Percentiles rank a stretch among this genome's conserved stretches.
Evolutionary conservation across 2,329 filamentous ascomycete genomes (phyloP).

Genomic region (Colletotrichum phormii): DNA sequence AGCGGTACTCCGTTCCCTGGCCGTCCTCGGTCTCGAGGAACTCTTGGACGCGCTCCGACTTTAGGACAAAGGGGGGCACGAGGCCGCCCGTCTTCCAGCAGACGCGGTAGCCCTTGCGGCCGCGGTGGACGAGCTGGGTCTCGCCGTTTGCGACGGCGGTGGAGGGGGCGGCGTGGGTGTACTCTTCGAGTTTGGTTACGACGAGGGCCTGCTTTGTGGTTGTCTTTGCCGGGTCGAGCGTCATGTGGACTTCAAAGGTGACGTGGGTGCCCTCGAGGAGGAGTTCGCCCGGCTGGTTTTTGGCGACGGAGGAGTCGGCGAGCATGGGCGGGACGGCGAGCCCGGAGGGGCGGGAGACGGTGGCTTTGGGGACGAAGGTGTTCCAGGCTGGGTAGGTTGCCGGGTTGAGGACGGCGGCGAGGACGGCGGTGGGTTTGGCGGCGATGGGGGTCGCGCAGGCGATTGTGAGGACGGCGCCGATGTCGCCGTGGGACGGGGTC

Average conservation of each 20-base stretch:
- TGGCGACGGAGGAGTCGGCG: conserved; percentile 27
- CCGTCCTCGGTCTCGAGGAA: conserved; percentile 44
- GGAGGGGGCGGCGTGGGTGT: conserved; percentile 34
- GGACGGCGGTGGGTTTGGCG: conserved; percentile 46
- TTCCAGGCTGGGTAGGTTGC: conserved; percentile 51
- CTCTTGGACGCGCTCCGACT: conserved; percentile 57
- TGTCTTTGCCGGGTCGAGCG: conserved; percentile 39
- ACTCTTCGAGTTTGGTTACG: conserved; percentile 47
- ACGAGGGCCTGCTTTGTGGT: conserved; percentile 41
- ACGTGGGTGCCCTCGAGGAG: conserved; percentile 47
- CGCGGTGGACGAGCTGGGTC: conserved; percentile 37
- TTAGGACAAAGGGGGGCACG: conserved; percentile 47
- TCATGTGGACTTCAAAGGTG: conserved; percentile 48
- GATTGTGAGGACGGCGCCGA: conserved; percentile 37
- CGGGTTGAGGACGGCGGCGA: conserved; percentile 46
- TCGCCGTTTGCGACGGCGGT: conserved; percentile 2
- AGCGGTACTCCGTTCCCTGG: conserved; percentile 51
- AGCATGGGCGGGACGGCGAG: conserved; percentile 37
- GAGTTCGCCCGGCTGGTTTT: conserved; percentile 33
- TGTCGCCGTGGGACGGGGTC: conserved; percentile 20
- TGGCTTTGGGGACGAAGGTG: conserved; percentile 45
- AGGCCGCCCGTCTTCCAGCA: conserved; percentile 51
- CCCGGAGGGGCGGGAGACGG: conserved; percentile 40
- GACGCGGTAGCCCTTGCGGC: conserved; percentile 50
- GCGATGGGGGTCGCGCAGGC: conserved; percentile 47